A percentile compares a stretch with the other conserved stretches of the same genome.
phyloP scores from a whole-genome alignment of 805 yeast genomes.

The Teunomyces funiuensis region DNA sequence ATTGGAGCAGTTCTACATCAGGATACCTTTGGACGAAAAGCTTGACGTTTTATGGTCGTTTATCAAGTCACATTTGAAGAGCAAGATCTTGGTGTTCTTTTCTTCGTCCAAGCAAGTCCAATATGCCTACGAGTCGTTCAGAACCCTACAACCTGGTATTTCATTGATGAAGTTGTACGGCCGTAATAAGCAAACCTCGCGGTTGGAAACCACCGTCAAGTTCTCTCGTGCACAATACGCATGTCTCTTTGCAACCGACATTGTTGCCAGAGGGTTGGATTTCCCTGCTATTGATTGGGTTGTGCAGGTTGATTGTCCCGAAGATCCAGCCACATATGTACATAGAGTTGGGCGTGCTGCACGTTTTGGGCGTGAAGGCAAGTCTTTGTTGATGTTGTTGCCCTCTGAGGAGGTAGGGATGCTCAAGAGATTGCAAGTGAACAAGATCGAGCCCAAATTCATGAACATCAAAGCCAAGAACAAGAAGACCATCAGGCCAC shows the following conservation, averaged over 20 bases:
- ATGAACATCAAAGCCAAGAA: conserved; percentile 75
- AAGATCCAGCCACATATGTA: conserved; percentile 83
- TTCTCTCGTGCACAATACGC: conserved; percentile 77
- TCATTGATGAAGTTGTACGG: conserved; percentile 85
- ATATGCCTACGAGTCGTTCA: conserved; percentile 80
- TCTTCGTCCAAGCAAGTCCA: conserved; percentile 91
- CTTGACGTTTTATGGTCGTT: conserved; percentile 85
- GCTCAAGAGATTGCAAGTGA: conserved; percentile 57
- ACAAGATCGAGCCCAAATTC: conserved; percentile 67
- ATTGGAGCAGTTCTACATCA: conserved; percentile 79
- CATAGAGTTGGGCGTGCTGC: conserved; percentile 92
- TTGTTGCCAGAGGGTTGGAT: conserved; percentile 89
- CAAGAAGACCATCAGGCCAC: conserved; percentile 72
- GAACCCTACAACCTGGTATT: conserved; percentile 89
- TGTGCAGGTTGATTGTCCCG: conserved; percentile 89
- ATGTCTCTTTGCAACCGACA: conserved; percentile 85
- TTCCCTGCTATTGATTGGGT: conserved; percentile 96
- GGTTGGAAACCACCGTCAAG: conserved; percentile 77
- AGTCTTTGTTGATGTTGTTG: conserved; percentile 76
- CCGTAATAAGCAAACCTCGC: conserved; percentile 84
- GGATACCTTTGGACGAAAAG: conserved; percentile 73
- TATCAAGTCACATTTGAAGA: conserved; percentile 75
- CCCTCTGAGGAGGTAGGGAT: conserved; percentile 83
- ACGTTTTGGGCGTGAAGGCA: conserved; percentile 80
- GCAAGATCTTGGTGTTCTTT: conserved; percentile 77